Percentiles rank a stretch among this genome's conserved stretches.
phyloP scores from a whole-genome alignment of 306 rosid species.

The Sicyos edulis region DNA sequence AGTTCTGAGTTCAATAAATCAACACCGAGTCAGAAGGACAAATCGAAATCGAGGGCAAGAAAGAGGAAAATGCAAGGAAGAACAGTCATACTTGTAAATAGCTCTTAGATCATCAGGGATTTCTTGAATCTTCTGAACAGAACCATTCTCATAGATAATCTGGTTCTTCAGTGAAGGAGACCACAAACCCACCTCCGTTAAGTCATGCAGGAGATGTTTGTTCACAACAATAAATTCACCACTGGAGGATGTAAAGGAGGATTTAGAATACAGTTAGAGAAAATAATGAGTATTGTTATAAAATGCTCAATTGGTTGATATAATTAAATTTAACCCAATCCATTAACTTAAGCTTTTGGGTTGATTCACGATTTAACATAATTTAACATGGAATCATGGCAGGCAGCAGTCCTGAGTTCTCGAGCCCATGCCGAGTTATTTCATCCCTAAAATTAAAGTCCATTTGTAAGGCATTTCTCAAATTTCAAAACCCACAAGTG shows the following conservation, averaged over 20 bases:
- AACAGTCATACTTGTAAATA: conserved; percentile 62
- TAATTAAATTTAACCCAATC: no score
- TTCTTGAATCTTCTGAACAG: conserved; percentile 60
- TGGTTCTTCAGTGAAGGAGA: conserved; percentile 67
- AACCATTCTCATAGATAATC: conserved; percentile 61
- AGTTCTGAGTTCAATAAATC: conserved; percentile 46
- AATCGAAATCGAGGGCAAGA: not conserved
- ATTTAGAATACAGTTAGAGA: not conserved
- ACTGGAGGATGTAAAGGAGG: conserved; percentile 31
- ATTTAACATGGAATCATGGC: no score
- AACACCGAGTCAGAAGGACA: conserved; percentile 21
- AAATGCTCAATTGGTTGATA: not conserved
- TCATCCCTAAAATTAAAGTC: no score
- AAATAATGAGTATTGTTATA: not conserved
- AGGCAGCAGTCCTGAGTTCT: no score
- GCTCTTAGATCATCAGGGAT: conserved; percentile 58
- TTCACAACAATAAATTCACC: conserved; percentile 93
- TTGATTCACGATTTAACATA: no score
- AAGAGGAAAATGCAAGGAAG: not conserved
- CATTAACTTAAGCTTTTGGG: no score
- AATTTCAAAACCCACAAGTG: no score
- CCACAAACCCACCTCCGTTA: conserved; percentile 85
- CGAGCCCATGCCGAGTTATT: no score
- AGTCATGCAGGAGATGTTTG: conserved; percentile 79
- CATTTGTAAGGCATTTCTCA: no score